Evolutionary conservation across 2,329 filamentous ascomycete genomes (phyloP), one percentile per base, ranked within the genome.

Genomic region (Colletotrichum orchidophilum): DNA sequence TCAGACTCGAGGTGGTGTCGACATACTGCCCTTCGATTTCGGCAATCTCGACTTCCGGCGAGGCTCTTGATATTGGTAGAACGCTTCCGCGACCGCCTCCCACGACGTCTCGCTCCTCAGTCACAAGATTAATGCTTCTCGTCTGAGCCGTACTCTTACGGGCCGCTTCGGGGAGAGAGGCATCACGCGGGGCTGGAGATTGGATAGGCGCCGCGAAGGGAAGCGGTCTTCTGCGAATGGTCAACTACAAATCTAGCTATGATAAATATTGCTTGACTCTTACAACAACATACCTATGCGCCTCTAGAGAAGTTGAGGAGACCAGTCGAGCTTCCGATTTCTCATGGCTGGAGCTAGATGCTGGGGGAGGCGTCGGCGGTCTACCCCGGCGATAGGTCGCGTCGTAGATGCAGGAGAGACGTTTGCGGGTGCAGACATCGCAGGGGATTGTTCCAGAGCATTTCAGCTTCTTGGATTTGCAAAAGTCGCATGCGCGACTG

Each of bases 1-100:
- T 86, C 3, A 89, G 79, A 0, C 86, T 87, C 0, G 87, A 90
- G 0, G 87, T 85, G 15, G 85, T 84, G 13, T 88, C 87, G n/a
- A 88, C 81, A 72, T 87, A 87, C 66, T 89, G 86, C 1, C 86
- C 87, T 73, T 87, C 84, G 15, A 87, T 80, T 57, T 81, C 80
- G 5, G 79, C 74, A 1, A 75, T 77, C 6, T 76, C 79, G 1
- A 80, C 75, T 58, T 80, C 80, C 2, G 80, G 77, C 0, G 77
- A 78, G 1, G 74, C 73, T 49, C 55, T 52, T 1, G 58, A 70
- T 1, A 54, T 49, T 13, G 70, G 67, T 11, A 33, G 66, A n/a
- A 77, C 50, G 71, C 33, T 24, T 29, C 39, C 18, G 3, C 39
- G 39, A 18, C 26, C 26, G 39, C 65, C 53, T 5, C 71, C 65